Evolutionary conservation across 768 basidiomycete species (phyloP).

Genomic region (Trametes elegans): DNA sequence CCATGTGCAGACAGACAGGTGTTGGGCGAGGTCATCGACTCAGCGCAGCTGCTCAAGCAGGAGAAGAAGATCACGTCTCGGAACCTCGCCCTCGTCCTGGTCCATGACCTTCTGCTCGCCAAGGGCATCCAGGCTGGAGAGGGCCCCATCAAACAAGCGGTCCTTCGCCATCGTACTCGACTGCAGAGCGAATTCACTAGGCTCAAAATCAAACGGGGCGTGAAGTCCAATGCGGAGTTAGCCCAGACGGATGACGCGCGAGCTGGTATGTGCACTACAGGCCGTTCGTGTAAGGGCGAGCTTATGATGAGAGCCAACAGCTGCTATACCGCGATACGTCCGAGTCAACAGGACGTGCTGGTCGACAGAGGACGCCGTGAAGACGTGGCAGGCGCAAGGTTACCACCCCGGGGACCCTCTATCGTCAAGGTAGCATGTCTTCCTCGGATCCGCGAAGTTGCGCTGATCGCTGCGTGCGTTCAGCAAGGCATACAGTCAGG

Average conservation of each 20-base stretch:
- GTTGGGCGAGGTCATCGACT: constrained; percentile 66
- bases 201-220: constrained; percentile 76
- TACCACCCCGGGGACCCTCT: constrained; percentile 53
- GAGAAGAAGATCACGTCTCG: constrained; percentile 77
- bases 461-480: background rate
- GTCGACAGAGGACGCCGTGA: constrained; percentile 62
- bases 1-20: constrained; percentile 67
- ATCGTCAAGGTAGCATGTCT: constrained; percentile 43
- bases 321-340: constrained; percentile 77
- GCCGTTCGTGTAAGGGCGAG: background rate
- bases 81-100: constrained; percentile 79
- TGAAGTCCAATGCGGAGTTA: constrained; percentile 60
- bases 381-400: constrained; percentile 53
- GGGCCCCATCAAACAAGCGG: constrained; percentile 85
- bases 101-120: constrained; percentile 86
- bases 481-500: constrained; percentile 66
- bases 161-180: constrained; percentile 87
- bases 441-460: background rate
- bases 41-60: constrained; percentile 64
- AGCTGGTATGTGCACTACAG: constrained; percentile 47
- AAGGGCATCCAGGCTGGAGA: constrained; percentile 88
- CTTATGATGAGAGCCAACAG: constrained; percentile 45
- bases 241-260: constrained; percentile 58
- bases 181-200: constrained; percentile 83
- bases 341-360: constrained; percentile 77